Conservation (phyloP, 1,139 yeast species). For the Saccharomyces hybrid region DNA sequence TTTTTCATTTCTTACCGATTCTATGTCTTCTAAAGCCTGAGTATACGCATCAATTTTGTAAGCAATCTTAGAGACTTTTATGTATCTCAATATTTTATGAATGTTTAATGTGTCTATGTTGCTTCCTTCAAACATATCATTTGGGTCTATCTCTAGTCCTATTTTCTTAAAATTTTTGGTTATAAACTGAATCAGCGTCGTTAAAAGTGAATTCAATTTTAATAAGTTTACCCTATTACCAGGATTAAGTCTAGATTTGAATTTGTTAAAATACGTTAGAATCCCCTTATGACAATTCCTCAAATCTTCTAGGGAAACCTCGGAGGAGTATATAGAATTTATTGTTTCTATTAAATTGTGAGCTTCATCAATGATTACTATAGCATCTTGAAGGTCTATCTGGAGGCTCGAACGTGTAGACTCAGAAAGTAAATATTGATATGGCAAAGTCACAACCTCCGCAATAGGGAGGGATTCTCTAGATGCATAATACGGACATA, state of each 20-base stretch:
- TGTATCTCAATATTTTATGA: conserved; percentile 56
- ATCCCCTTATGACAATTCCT: conserved; percentile 37
- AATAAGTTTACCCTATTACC: conserved; percentile 65
- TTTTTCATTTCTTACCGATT: conserved; percentile 8
- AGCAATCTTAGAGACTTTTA: conserved; percentile 67
- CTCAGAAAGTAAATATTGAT: conserved; percentile 66
- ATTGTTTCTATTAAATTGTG: conserved; percentile 81
- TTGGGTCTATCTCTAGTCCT: conserved; percentile 48
- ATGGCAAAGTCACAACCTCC: conserved; percentile 80
- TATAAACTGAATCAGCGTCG: conserved; percentile 44
- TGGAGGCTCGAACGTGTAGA: conserved; percentile 56
- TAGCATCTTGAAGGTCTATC: conserved; percentile 52
- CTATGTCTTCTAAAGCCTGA: conserved; percentile 31
- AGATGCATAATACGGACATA: conserved; percentile 81
- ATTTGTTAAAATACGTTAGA: conserved; percentile 50
- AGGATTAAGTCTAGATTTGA: conserved; percentile 57
- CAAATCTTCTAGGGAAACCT: conserved; percentile 48
- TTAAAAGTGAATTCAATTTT: conserved; percentile 56
- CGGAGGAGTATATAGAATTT: conserved; percentile 58
- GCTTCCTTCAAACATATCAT: conserved; percentile 47
- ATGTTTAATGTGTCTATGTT: conserved; percentile 70
- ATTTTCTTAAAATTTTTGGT: conserved; percentile 33
- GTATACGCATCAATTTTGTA: conserved; percentile 75
- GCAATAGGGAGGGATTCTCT: conserved; percentile 50
- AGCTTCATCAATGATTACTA: conserved; percentile 86